Percentiles rank a stretch among this genome's conserved stretches.
phyloP scores from a whole-genome alignment of 78 protist species.

The Speleostelium caveatum region DNA sequence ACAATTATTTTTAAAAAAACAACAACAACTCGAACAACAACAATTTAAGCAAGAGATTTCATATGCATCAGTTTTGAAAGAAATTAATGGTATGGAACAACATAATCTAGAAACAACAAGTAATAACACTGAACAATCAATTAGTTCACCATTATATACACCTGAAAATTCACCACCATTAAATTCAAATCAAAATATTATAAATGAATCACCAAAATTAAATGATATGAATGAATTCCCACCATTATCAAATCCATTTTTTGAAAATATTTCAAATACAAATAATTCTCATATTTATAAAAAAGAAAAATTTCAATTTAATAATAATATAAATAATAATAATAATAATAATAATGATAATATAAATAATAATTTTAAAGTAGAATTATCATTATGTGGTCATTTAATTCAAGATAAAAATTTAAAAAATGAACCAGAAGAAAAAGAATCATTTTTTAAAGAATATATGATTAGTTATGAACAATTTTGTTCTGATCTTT shows the following conservation, averaged over 20 bases:
- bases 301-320: neutral
- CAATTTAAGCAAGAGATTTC: neutral
- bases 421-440: constrained; percentile 69
- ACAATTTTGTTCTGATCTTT: constrained; percentile 45
- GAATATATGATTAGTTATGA: constrained; percentile 57
- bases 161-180: neutral
- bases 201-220: constrained; percentile 6
- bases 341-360: constrained; percentile 2
- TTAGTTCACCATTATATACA: neutral
- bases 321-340: neutral
- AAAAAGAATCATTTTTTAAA: constrained; percentile 54
- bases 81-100: neutral
- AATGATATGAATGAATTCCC: constrained; percentile 26
- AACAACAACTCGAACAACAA: constrained; percentile 2
- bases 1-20: neutral
- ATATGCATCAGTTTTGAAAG: constrained; percentile 45
- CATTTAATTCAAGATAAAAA: constrained; percentile 58
- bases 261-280: too few relatives aligned
- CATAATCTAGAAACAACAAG: neutral
- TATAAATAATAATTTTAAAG: neutral
- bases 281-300: too few relatives aligned
- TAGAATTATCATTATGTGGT: constrained; percentile 54
- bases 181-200: neutral
- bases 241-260: neutral
- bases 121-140: neutral